phyloP scores from a whole-genome alignment of 1,284 basidiomycete genomes.

The Ganoderma boninense region DNA sequence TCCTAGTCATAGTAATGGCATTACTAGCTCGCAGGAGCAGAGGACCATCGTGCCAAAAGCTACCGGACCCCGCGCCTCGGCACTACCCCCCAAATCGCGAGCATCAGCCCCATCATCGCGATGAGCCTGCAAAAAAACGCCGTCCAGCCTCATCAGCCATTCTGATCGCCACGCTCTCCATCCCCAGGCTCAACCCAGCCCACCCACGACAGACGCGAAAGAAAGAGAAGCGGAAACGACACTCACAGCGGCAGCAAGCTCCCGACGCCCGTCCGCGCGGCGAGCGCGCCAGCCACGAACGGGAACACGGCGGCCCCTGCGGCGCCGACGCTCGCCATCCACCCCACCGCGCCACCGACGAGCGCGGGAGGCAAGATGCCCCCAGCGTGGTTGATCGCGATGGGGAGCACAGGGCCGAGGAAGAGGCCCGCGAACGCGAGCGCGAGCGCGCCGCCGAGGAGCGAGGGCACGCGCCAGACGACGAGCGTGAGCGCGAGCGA shows the following conservation, averaged over 20 bases:
- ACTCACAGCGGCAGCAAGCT: slow-evolving; percentile 65
- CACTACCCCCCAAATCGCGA: slow-evolving; percentile 54
- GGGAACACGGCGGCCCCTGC: slow-evolving; percentile 62
- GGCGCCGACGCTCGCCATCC: slow-evolving; percentile 62
- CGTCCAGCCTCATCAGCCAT: not conserved
- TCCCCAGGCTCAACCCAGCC: too few relatives aligned
- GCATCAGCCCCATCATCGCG: slow-evolving; percentile 54
- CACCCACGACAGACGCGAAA: too few relatives aligned
- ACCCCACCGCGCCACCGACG: slow-evolving; percentile 62
- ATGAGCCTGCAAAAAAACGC: slow-evolving; percentile 46
- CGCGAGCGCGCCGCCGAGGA: slow-evolving; percentile 59
- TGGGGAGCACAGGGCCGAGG: slow-evolving; percentile 60
- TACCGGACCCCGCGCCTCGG: slow-evolving; percentile 32
- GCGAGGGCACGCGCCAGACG: slow-evolving; percentile 64
- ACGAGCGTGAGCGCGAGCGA: slow-evolving; percentile 57
- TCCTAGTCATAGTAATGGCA: too few relatives aligned
- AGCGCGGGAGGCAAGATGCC: slow-evolving; percentile 58
- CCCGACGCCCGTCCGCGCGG: slow-evolving; percentile 56
- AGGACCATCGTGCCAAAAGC: too few relatives aligned
- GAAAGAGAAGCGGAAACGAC: too few relatives aligned
- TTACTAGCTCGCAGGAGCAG: too few relatives aligned
- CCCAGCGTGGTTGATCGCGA: slow-evolving; percentile 58
- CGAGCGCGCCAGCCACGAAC: slow-evolving; percentile 64
- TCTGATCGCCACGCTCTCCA: too few relatives aligned
- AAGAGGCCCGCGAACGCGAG: slow-evolving; percentile 63